Evolutionary conservation across 2,329 filamentous ascomycete species (phyloP).

Genomic region (Acarospora socialis): DNA sequence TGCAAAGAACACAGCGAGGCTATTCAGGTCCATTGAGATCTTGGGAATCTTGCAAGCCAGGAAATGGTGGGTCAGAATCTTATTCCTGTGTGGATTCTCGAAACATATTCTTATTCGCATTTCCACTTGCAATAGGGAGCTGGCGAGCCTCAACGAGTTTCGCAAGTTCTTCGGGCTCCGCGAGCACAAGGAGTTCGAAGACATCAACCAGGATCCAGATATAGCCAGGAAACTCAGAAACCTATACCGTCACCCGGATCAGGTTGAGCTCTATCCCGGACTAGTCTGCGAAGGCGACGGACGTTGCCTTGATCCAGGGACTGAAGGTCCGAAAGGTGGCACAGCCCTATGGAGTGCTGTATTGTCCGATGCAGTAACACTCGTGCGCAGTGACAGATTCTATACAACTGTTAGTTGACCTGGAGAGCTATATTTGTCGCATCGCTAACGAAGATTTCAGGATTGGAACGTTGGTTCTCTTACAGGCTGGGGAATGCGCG

Average conservation of each 20-base stretch:
- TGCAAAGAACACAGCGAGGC: slow-evolving; percentile 54
- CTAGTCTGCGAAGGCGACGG: slow-evolving; percentile 38
- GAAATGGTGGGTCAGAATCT: slow-evolving; percentile 39
- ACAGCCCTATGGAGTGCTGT: slow-evolving; percentile 21
- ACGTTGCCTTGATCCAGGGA: slow-evolving; percentile 5
- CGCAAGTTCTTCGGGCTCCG: slow-evolving; percentile 47
- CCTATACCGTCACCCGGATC: slow-evolving; percentile 49
- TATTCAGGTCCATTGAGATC: slow-evolving; percentile 62
- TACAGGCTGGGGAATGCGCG: slow-evolving; percentile 32
- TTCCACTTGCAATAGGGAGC: slow-evolving; percentile 12
- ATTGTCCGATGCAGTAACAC: slow-evolving; percentile 32
- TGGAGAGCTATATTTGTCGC: no score
- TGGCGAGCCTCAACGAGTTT: slow-evolving; percentile 38
- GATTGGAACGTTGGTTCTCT: slow-evolving; percentile 31
- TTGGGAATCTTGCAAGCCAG: slow-evolving; percentile 64
- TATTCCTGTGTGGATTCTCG: not conserved
- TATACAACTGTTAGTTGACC: slow-evolving; percentile 25
- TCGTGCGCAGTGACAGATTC: slow-evolving; percentile 33
- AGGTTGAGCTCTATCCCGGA: slow-evolving; percentile 56
- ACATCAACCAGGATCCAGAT: slow-evolving; percentile 44
- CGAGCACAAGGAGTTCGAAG: slow-evolving; percentile 41
- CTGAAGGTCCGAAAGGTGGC: slow-evolving; percentile 1
- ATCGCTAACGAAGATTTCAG: slow-evolving; percentile 8
- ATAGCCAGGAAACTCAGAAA: slow-evolving; percentile 42
- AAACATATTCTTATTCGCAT: slow-evolving; percentile 1